Conservation (phyloP, 495 filamentous ascomycete genomes). For the Penicillium robsamsonii region DNA sequence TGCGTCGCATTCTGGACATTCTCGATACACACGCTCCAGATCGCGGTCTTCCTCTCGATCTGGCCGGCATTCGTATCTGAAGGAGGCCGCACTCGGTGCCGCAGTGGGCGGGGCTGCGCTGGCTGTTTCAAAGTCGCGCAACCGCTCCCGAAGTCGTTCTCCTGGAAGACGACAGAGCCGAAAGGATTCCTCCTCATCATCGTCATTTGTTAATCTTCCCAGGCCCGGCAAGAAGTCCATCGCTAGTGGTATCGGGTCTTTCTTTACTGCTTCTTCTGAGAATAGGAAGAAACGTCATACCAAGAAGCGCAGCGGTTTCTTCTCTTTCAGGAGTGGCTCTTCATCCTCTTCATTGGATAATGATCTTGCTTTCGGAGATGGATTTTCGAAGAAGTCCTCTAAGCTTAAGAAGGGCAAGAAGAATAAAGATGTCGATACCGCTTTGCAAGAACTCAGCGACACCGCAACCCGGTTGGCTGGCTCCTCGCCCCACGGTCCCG, state of each 20-base stretch:
- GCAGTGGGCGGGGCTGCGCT: conserved; percentile 44
- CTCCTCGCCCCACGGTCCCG: conserved; percentile 28
- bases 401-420: conserved; percentile 40
- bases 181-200: conserved; percentile 39
- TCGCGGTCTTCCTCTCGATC: conserved; percentile 46
- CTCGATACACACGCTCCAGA: conserved; percentile 40
- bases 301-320: conserved; percentile 53
- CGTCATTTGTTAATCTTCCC: conserved; percentile 35
- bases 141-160: conserved; percentile 32
- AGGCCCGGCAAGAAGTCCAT: conserved; percentile 29
- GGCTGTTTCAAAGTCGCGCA: conserved; percentile 32
- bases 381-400: conserved; percentile 34
- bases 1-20: conserved; percentile 2
- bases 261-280: conserved; percentile 51
- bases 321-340: conserved; percentile 54
- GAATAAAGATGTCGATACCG: conserved; percentile 51
- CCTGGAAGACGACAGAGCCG: conserved; percentile 29
- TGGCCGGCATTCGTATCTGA: conserved; percentile 38
- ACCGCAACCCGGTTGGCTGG: conserved; percentile 57
- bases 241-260: conserved; percentile 35
- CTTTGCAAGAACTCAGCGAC: conserved; percentile 54
- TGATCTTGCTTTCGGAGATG: conserved; percentile 50
- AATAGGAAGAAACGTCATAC: conserved; percentile 43
- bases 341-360: conserved; percentile 60
- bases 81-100: conserved; percentile 46